phyloP scores from a whole-genome alignment of 2,329 filamentous ascomycete species.

The Paracorniculantispora psalliotae region DNA sequence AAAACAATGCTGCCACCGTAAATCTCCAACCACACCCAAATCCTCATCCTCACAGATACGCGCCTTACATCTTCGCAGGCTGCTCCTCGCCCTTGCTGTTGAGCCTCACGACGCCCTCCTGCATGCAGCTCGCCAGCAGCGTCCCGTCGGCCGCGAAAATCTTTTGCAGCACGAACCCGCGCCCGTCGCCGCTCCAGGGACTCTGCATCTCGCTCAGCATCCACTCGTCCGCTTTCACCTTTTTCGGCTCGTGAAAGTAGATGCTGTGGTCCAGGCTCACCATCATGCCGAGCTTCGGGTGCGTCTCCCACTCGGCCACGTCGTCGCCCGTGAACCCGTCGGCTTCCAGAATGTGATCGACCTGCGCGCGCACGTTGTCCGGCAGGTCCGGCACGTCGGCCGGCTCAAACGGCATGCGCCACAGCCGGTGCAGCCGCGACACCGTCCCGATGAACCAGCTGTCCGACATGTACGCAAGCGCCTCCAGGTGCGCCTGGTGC shows the following conservation, averaged over 20 bases:
- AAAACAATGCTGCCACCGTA: neutral
- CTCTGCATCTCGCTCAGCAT: slow-evolving; percentile 76
- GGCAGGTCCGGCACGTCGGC: slow-evolving; percentile 50
- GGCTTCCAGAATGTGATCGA: slow-evolving; percentile 35
- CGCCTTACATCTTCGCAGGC: slow-evolving; percentile 28
- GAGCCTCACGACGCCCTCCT: slow-evolving; percentile 59
- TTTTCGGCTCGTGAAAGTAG: slow-evolving; percentile 59
- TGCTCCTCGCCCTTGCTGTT: slow-evolving; percentile 36
- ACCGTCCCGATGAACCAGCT: slow-evolving; percentile 91
- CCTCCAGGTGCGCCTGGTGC: slow-evolving; percentile 74
- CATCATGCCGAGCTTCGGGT: slow-evolving; percentile 73
- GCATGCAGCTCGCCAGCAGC: slow-evolving; percentile 72
- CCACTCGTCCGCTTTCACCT: slow-evolving; percentile 64
- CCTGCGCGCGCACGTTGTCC: slow-evolving; percentile 32
- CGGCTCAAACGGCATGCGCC: slow-evolving; percentile 59
- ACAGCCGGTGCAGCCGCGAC: slow-evolving; percentile 72
- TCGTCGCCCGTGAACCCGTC: slow-evolving; percentile 34
- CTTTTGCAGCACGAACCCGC: slow-evolving; percentile 70
- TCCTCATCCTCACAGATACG: too few species aligned
- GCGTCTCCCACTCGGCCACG: slow-evolving; percentile 43
- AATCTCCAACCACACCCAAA: too few species aligned
- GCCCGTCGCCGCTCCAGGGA: slow-evolving; percentile 73
- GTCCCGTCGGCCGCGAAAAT: slow-evolving; percentile 68
- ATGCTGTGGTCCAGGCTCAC: slow-evolving; percentile 74
- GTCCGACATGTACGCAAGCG: slow-evolving; percentile 90